Evolutionary conservation across 345 rosid genomes (phyloP).

Genomic region (Xanthoceras sorbifolium): DNA sequence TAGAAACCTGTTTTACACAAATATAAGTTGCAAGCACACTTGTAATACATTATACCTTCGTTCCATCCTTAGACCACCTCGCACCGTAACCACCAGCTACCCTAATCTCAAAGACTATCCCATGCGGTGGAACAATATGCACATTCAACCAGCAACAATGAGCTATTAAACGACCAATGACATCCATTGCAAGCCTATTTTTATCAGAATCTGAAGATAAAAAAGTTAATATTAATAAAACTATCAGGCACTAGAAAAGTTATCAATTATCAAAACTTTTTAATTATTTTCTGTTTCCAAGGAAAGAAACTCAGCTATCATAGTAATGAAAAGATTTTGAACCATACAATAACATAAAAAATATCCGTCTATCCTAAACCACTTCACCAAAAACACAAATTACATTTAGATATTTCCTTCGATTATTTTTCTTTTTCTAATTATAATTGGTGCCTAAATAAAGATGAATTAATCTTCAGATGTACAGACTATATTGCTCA

Average conservation of each 20-base stretch:
- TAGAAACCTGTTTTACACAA: background rate
- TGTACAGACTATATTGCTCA: background rate
- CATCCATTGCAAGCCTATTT: conserved; percentile 55
- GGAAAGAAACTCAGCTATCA: background rate
- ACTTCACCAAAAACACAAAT: background rate
- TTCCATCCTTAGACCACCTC: conserved; percentile 74
- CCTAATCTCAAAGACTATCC: conserved; percentile 71
- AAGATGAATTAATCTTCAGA: background rate
- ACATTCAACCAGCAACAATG: conserved; percentile 68
- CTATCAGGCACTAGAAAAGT: background rate
- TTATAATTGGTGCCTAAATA: background rate
- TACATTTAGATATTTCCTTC: background rate
- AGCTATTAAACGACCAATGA: conserved; percentile 39
- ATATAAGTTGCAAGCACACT: conserved; percentile 1
- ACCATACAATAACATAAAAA: background rate
- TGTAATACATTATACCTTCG: conserved; percentile 45
- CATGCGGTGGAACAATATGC: conserved; percentile 65
- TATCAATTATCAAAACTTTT: background rate
- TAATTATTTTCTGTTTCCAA: background rate
- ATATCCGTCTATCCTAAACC: background rate
- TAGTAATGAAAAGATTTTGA: background rate
- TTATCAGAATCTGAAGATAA: conserved; percentile 52
- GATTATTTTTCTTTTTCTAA: background rate
- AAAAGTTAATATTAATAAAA: background rate
- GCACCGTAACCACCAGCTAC: conserved; percentile 69